Conservation (phyloP, 2,329 filamentous ascomycete species). For the Xylariaceae sp. region DNA sequence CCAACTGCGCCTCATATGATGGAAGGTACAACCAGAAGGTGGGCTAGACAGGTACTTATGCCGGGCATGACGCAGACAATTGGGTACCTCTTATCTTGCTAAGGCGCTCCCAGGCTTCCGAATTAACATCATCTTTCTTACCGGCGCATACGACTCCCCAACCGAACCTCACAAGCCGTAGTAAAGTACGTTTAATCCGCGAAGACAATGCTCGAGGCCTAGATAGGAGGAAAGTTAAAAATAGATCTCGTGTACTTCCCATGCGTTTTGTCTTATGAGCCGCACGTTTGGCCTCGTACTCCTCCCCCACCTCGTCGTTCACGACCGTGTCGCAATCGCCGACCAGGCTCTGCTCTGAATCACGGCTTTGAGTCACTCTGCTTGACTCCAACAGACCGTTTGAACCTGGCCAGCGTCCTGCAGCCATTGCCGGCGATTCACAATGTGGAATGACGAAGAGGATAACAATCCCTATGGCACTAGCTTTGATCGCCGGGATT, state of each 20-base stretch:
- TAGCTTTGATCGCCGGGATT: conserved; percentile 84
- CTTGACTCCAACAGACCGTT: conserved; percentile 8
- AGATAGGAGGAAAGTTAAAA: background rate
- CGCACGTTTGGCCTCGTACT: conserved; percentile 11
- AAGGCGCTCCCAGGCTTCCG: conserved; percentile 17
- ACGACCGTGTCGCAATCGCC: conserved; percentile 14
- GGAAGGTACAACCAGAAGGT: background rate
- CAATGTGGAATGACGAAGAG: conserved; percentile 94
- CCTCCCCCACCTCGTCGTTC: conserved; percentile 26
- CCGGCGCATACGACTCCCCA: conserved; percentile 6
- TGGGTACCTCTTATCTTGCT: conserved; percentile 13
- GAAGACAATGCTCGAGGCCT: background rate
- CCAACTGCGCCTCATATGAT: background rate
- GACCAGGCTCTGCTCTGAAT: conserved; percentile 13
- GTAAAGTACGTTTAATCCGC: conserved; percentile 6
- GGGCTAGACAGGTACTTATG: background rate
- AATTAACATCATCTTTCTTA: conserved; percentile 14
- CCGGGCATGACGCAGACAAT: conserved; percentile 5
- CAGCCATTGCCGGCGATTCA: conserved; percentile 27
- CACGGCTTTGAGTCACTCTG: conserved; percentile 1
- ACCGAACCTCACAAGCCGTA: background rate
- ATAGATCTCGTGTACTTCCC: conserved; percentile 1
- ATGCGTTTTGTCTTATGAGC: conserved; percentile 4
- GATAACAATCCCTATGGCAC: conserved; percentile 95
- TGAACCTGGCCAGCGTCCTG: conserved; percentile 13